A percentile compares a stretch with the other conserved stretches of the same genome.
These are phyloP conservation scores for Colletotrichum chlorophyti DNA, from an alignment of 2,329 filamentous ascomycete genomes.

Conservation along the genomic window DNA sequence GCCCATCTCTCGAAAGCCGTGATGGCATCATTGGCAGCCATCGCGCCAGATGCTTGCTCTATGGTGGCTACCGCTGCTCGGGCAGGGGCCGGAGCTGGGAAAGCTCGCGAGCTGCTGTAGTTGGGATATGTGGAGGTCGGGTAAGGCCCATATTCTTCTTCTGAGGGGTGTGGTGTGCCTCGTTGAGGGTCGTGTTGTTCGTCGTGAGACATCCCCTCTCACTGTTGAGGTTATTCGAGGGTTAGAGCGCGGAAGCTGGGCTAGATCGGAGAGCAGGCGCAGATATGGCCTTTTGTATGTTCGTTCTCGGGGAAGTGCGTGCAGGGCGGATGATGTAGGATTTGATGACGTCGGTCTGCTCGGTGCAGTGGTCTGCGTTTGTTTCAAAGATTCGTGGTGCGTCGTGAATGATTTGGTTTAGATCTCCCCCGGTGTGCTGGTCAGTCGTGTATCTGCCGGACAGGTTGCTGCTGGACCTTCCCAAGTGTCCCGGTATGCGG, in stretches of 20 bases:
- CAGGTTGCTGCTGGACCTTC: slow-evolving; percentile 22
- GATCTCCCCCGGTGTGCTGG: background rate
- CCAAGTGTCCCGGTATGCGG: slow-evolving; percentile 57
- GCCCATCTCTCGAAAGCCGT: slow-evolving; percentile 64
- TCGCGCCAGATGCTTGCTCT: slow-evolving; percentile 25
- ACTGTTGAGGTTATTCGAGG: slow-evolving; percentile 11
- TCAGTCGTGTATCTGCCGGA: slow-evolving; percentile 8
- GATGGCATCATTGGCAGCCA: slow-evolving; percentile 34
- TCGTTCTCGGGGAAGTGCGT: background rate
- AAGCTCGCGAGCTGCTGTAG: slow-evolving; percentile 30
- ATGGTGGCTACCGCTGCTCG: slow-evolving; percentile 15
- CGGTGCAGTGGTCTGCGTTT: background rate
- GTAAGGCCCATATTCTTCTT: slow-evolving; percentile 45
- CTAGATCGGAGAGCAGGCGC: too few relatives aligned
- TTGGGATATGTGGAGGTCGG: slow-evolving; percentile 32
- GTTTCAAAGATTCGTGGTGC: background rate
- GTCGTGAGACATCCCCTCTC: slow-evolving; percentile 58
- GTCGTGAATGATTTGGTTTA: background rate
- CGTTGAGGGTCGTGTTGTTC: slow-evolving; percentile 43
- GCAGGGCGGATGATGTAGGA: slow-evolving; percentile 19
- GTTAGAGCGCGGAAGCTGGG: background rate
- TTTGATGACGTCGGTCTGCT: slow-evolving; percentile 6
- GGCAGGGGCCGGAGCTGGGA: slow-evolving; percentile 21
- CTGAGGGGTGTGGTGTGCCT: slow-evolving; percentile 35
- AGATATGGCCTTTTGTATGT: background rate